phyloP scores from a whole-genome alignment of 306 rosid species.

The Vigna unguiculata region DNA sequence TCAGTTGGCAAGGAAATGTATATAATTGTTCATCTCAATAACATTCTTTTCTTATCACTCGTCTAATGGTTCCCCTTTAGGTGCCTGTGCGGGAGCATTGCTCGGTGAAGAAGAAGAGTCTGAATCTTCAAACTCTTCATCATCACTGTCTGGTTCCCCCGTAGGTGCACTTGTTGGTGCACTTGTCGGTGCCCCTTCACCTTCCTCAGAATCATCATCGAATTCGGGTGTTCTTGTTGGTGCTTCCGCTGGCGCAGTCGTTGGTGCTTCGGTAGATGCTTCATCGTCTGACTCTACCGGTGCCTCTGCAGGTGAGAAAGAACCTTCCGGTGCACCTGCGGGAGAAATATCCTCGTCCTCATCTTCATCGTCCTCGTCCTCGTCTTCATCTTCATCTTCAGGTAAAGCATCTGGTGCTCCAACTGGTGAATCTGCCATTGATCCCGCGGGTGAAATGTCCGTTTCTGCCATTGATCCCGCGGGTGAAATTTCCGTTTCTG shows the following conservation, averaged over 20 bases:
- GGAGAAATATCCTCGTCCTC: not conserved
- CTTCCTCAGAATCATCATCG: not conserved
- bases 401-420: constrained; percentile 41
- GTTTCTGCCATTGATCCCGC: no score
- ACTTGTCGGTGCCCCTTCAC: not conserved
- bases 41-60: not conserved
- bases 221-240: not conserved
- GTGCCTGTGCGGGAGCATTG: constrained; percentile 1
- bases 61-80: not conserved
- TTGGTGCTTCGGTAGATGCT: no score
- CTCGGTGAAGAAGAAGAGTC: not conserved
- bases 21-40: not conserved
- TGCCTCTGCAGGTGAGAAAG: not conserved
- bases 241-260: not conserved
- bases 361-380: not conserved
- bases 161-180: constrained; percentile 3
- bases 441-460: not conserved
- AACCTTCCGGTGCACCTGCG: not conserved
- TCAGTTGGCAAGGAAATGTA: not conserved
- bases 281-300: not conserved
- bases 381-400: not conserved
- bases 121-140: not conserved
- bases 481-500: not conserved
- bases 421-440: constrained; percentile 29
- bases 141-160: not conserved